Evolutionary conservation across 495 filamentous ascomycete genomes (phyloP).

Genomic region (Talaromyces nanjingensis): DNA sequence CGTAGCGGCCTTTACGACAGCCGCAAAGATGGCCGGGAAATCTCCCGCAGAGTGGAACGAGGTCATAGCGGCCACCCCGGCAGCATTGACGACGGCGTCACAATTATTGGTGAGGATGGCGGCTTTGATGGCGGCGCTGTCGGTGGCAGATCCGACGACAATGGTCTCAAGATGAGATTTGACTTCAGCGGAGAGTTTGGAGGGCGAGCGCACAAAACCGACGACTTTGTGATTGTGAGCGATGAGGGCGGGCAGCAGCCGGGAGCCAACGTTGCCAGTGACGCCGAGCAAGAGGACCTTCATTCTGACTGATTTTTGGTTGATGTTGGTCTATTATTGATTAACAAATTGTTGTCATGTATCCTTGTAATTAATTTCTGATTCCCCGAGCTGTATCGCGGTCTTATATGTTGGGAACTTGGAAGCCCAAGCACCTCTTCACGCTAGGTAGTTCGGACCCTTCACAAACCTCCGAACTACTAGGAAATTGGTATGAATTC

Average conservation of each 20-base stretch:
- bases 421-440: not conserved
- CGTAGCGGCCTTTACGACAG: constrained; percentile 21
- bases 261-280: constrained; percentile 35
- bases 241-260: constrained; percentile 32
- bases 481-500: not conserved
- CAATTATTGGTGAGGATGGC: constrained; percentile 25
- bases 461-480: not conserved
- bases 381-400: not conserved
- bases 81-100: constrained; percentile 33
- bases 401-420: not conserved
- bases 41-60: constrained; percentile 19
- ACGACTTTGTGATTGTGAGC: constrained; percentile 29
- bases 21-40: constrained; percentile 20
- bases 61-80: constrained; percentile 22
- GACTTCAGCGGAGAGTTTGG: constrained; percentile 22
- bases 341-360: not conserved
- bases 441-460: constrained; percentile 9
- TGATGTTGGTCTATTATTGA: not conserved
- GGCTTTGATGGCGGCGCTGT: constrained; percentile 22
- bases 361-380: not conserved
- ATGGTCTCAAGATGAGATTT: constrained; percentile 19
- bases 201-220: constrained; percentile 29
- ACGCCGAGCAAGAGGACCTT: constrained; percentile 37
- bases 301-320: constrained; percentile 17
- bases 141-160: constrained; percentile 31